Evolutionary conservation across 495 filamentous ascomycete species (phyloP).

Genomic region (Polyplosphaeria fusca): DNA sequence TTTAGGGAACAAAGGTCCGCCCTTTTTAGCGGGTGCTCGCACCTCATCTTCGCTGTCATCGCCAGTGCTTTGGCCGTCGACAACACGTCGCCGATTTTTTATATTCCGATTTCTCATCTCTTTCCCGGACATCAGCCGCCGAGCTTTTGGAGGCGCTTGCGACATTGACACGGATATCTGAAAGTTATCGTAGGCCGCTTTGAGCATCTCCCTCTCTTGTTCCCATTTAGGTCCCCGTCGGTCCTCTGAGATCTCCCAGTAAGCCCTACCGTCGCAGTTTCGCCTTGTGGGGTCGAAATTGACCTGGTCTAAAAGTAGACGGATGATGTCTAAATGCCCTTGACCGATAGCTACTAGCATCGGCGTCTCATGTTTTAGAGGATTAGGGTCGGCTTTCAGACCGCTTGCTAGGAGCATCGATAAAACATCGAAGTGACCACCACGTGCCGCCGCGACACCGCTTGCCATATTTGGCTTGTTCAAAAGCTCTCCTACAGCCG

Average conservation of each 20-base stretch:
- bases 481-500: background rate
- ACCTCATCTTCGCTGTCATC: conserved; percentile 28
- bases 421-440: conserved; percentile 80
- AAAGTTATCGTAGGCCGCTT: background rate
- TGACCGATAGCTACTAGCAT: background rate
- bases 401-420: conserved; percentile 72
- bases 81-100: conserved; percentile 22
- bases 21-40: conserved; percentile 23
- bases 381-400: background rate
- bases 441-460: conserved; percentile 80
- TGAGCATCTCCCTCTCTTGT: conserved; percentile 41
- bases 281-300: conserved; percentile 72
- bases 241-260: conserved; percentile 75
- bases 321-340: conserved; percentile 73
- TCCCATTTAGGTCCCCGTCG: conserved; percentile 82
- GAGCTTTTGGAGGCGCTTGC: conserved; percentile 22
- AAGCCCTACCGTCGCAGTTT: conserved; percentile 59
- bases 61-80: conserved; percentile 17
- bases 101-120: conserved; percentile 23
- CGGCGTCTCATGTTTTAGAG: background rate
- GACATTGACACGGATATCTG: background rate
- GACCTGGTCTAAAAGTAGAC: conserved; percentile 70
- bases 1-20: conserved; percentile 24
- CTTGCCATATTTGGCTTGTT: conserved; percentile 74
- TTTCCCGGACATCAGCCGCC: conserved; percentile 29